Evolutionary conservation across 495 filamentous ascomycete species (phyloP).

Genomic region (Paragyromitra xinjiangensis): DNA sequence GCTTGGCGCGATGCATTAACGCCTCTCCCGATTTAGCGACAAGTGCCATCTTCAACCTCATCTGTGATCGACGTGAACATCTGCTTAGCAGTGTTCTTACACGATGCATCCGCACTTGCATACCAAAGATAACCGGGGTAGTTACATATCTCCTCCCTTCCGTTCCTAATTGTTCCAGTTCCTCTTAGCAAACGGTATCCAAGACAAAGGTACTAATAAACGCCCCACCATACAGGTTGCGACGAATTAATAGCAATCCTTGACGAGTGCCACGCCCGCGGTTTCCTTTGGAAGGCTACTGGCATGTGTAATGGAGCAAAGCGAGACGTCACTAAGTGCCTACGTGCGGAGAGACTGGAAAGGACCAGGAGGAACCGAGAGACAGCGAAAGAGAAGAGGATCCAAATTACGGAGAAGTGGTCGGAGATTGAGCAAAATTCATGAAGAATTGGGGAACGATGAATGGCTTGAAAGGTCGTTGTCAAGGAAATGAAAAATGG

Average conservation of each 20-base stretch:
- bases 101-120: conserved; percentile 98
- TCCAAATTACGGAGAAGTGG: conserved; percentile 76
- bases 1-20: conserved; percentile 38
- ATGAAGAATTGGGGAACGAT: conserved; percentile 57
- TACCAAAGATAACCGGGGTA: conserved; percentile 88
- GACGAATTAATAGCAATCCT: conserved; percentile 90
- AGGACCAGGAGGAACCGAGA: conserved; percentile 80
- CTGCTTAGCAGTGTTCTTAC: conserved; percentile 25
- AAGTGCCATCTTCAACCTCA: conserved; percentile 43
- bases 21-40: conserved; percentile 26
- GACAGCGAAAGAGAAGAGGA: conserved; percentile 71
- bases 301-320: conserved; percentile 93
- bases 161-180: conserved; percentile 7
- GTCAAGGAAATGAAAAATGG: neutral
- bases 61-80: conserved; percentile 41
- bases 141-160: conserved; percentile 46
- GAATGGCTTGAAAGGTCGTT: neutral
- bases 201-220: conserved; percentile 29
- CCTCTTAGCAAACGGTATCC: neutral
- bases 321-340: conserved; percentile 78
- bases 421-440: conserved; percentile 81
- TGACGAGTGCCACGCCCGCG: conserved; percentile 92
- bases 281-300: conserved; percentile 85
- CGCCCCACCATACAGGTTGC: conserved; percentile 69
- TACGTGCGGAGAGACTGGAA: conserved; percentile 78